phyloP scores from a whole-genome alignment of 768 basidiomycete species.

The Dendrothele bispora region DNA sequence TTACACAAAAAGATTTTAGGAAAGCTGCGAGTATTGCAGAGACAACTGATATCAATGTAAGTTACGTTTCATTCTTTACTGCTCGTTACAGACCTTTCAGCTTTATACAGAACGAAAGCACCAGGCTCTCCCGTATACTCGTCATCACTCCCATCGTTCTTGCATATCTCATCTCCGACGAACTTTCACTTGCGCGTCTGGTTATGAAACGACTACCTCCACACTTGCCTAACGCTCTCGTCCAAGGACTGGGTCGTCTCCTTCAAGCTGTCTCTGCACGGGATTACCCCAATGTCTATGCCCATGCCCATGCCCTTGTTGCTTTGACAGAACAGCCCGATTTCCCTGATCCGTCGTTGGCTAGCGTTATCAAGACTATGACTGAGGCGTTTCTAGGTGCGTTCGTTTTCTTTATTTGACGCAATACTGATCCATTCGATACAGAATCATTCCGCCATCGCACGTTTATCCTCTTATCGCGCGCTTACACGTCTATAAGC shows the following conservation, averaged over 20 bases:
- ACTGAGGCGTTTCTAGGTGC: constrained; percentile 52
- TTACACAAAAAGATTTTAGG: constrained; percentile 39
- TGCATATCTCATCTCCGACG: constrained; percentile 61
- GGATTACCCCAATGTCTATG: constrained; percentile 56
- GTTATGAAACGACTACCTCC: constrained; percentile 58
- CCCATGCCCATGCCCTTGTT: constrained; percentile 42
- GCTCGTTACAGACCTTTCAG: constrained; percentile 14
- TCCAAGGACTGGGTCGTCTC: constrained; percentile 46
- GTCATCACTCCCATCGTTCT: constrained; percentile 62
- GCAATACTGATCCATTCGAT: constrained; percentile 5
- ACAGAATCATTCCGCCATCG: constrained; percentile 60
- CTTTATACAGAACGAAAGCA: constrained; percentile 36
- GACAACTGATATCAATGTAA: constrained; percentile 54
- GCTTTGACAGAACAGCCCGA: constrained; percentile 41
- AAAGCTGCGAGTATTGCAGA: constrained; percentile 51
- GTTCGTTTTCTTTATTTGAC: constrained; percentile 17
- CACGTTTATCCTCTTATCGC: constrained; percentile 55
- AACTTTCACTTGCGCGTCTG: constrained; percentile 58
- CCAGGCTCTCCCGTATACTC: constrained; percentile 48
- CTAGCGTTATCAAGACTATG: constrained; percentile 42
- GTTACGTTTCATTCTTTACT: constrained; percentile 19
- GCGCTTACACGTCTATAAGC: constrained; percentile 65
- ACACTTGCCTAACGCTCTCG: constrained; percentile 43
- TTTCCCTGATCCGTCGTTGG: constrained; percentile 47
- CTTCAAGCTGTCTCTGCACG: constrained; percentile 53